Evolutionary conservation across 2,329 filamentous ascomycete species (phyloP), one percentile per base, ranked within the genome.

Genomic region (Trichoderma breve): DNA sequence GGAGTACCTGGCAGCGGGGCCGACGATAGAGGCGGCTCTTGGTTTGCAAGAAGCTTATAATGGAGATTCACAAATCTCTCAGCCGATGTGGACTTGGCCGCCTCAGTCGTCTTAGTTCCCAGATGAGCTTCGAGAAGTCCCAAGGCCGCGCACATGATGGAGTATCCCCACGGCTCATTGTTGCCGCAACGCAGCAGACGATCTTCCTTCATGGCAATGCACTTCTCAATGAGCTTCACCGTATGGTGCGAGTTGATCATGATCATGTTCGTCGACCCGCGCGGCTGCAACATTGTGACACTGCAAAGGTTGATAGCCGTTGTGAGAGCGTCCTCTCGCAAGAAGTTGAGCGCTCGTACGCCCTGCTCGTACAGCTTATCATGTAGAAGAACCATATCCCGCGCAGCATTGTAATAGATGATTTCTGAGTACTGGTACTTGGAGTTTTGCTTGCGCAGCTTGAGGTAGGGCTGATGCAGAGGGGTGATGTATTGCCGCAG

Each of bases 121-220:
- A 90, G 81, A 73, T 90, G 88, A 0, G 87, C 86, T 78, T 90
- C 87, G 28, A 90, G 81, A 11, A 90, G 82, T 3, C 88, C 88
- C 30, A 86, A 82, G 1, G 88, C 87, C 3, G 88, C 87, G 74
- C 88, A 90, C 86, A 90, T 88, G 77, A 89, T 89, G 70, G 86
- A 88, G 78, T 90, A 89, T 21, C 87, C 87, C 88, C 88, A 90
- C 0, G 88, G 88, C 76, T 90, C 88, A 75, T 89, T 88, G 80
- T 90, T 90, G 18, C 88, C 88, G 73, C 87, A 89, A n/a, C 88
- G 83, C 28, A 90, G 78, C 8, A 90, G 84, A 1, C 87, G 85
- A 74, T 90, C 88, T 75, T 90, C 88, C 77, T 89, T 89, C 83
- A 90, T 87, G 61, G 81, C 80, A 47, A 90, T 84, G 73, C 88